Percentiles rank a stretch among this genome's conserved stretches.
phyloP scores from a whole-genome alignment of 129 eudicot genomes.

The Dittrichia graveolens region DNA sequence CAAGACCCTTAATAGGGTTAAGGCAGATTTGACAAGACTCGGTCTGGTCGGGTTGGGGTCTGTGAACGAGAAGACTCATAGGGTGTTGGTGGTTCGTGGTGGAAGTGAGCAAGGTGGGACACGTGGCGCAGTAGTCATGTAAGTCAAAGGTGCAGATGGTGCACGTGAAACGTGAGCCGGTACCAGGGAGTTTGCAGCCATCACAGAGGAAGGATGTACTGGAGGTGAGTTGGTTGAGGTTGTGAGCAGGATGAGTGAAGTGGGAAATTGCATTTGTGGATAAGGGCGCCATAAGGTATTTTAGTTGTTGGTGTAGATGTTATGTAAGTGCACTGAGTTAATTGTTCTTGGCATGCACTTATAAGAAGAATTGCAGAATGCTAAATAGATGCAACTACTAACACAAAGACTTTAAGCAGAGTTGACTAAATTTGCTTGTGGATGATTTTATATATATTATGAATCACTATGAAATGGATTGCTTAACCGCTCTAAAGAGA shows the following conservation, averaged over 20 bases:
- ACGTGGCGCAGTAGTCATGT: constrained; percentile 23
- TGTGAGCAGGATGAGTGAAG: constrained; percentile 29
- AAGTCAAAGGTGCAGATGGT: constrained; percentile 25
- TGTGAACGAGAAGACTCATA: constrained; percentile 3
- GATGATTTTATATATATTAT: too few relatives aligned
- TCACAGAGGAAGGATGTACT: constrained; percentile 13
- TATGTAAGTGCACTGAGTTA: too few relatives aligned
- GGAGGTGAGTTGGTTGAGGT: constrained; percentile 5
- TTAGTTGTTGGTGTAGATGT: neutral
- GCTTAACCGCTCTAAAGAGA: too few relatives aligned
- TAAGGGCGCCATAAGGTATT: neutral
- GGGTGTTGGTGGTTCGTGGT: constrained; percentile 13
- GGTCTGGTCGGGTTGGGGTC: neutral
- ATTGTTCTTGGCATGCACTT: too few relatives aligned
- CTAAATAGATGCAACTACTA: too few relatives aligned
- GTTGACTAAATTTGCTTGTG: too few relatives aligned
- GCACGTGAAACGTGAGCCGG: constrained; percentile 25
- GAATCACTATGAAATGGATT: too few relatives aligned
- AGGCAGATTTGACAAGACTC: neutral
- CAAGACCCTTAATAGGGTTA: constrained; percentile 3
- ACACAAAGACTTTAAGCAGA: too few relatives aligned
- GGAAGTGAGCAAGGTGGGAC: constrained; percentile 17
- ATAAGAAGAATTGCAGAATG: too few relatives aligned
- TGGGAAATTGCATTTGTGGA: constrained; percentile 8
- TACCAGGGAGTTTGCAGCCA: constrained; percentile 25